phyloP scores from a whole-genome alignment of 805 yeast genomes.

The Kodamaea leandrae region DNA sequence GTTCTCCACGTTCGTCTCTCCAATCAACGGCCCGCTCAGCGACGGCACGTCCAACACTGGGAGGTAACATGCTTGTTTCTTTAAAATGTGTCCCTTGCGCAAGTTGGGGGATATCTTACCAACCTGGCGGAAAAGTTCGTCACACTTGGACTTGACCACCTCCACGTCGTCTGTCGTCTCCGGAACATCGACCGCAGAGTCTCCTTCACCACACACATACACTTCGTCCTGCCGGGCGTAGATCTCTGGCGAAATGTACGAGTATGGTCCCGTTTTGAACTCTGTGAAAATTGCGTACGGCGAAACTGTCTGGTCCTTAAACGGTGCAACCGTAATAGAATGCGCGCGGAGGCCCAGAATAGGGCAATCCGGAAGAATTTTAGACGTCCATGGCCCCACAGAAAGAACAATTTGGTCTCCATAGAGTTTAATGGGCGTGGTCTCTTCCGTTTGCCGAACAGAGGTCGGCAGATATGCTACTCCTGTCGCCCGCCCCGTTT shows the following conservation, averaged over 20 bases:
- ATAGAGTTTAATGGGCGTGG: constrained; percentile 40
- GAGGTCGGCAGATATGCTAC: constrained; percentile 57
- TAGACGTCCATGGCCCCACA: constrained; percentile 97
- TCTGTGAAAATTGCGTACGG: constrained; percentile 96
- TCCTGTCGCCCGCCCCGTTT: constrained; percentile 68
- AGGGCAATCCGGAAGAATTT: constrained; percentile 87
- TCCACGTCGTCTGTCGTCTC: constrained; percentile 93
- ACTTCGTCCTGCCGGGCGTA: constrained; percentile 95
- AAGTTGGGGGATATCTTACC: constrained; percentile 70
- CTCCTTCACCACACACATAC: constrained; percentile 97
- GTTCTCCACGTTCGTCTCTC: constrained; percentile 83
- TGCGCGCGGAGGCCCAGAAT: constrained; percentile 93
- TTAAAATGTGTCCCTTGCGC: constrained; percentile 68
- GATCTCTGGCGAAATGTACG: constrained; percentile 86
- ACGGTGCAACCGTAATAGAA: constrained; percentile 86
- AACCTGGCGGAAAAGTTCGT: constrained; percentile 77
- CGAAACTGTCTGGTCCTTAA: constrained; percentile 64
- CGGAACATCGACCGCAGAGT: constrained; percentile 83
- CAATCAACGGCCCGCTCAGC: constrained; percentile 88
- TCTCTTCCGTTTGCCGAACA: constrained; percentile 23
- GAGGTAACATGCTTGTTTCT: constrained; percentile 90
- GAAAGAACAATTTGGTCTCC: constrained; percentile 82
- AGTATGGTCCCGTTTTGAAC: constrained; percentile 61
- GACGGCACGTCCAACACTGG: constrained; percentile 94
- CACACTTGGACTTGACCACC: constrained; percentile 84